Conservation (phyloP, 805 yeast species). For the Lachancea sp. region DNA sequence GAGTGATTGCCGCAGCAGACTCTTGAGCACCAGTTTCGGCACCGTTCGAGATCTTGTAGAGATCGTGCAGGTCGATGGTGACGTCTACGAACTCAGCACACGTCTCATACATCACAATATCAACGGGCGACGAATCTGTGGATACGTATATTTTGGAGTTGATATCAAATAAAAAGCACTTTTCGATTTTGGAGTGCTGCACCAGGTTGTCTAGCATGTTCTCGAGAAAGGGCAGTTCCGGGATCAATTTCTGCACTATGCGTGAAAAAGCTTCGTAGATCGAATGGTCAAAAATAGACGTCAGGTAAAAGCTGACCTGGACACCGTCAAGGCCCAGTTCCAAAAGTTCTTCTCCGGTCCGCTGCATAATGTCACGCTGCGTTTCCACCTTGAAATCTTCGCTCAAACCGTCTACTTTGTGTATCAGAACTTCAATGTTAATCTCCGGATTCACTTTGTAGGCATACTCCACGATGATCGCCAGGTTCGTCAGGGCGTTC, state of each 20-base stretch:
- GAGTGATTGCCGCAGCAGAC: slow-evolving; percentile 12
- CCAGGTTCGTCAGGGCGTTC: slow-evolving; percentile 82
- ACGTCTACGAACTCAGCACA: slow-evolving; percentile 97
- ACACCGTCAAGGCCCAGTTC: slow-evolving; percentile 90
- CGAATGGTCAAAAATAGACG: slow-evolving; percentile 92
- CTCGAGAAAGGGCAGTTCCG: slow-evolving; percentile 82
- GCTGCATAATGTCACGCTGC: slow-evolving; percentile 91
- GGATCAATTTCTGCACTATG: slow-evolving; percentile 84
- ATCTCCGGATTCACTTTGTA: slow-evolving; percentile 76
- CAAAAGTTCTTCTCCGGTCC: slow-evolving; percentile 86
- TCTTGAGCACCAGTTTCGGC: slow-evolving; percentile 1
- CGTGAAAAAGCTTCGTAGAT: slow-evolving; percentile 93
- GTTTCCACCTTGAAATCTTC: slow-evolving; percentile 94
- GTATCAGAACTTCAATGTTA: slow-evolving; percentile 87
- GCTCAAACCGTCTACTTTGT: slow-evolving; percentile 89
- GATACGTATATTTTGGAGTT: slow-evolving; percentile 92
- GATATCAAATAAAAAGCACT: slow-evolving; percentile 86
- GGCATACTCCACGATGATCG: slow-evolving; percentile 83
- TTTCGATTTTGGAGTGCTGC: slow-evolving; percentile 84
- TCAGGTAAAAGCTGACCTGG: slow-evolving; percentile 82
- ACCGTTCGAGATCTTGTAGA: slow-evolving; percentile 38
- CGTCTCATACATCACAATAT: slow-evolving; percentile 89
- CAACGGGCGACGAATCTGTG: slow-evolving; percentile 93
- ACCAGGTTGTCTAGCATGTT: slow-evolving; percentile 83
- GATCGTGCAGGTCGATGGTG: slow-evolving; percentile 76